phyloP scores from a whole-genome alignment of 2,329 filamentous ascomycete genomes.

The Fusarium sp. region DNA sequence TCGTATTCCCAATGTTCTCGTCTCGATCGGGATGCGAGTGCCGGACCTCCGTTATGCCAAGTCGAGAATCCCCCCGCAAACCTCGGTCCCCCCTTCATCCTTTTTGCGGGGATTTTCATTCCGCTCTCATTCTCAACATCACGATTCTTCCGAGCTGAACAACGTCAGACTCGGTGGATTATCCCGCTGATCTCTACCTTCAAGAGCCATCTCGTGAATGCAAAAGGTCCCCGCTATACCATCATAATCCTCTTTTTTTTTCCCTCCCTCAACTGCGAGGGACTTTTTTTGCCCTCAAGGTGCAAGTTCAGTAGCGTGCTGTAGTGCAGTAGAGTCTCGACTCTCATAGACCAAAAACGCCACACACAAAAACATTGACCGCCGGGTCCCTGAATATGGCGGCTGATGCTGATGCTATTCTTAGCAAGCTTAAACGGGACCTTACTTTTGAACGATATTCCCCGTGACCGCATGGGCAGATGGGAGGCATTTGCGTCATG shows the following conservation, averaged over 20 bases:
- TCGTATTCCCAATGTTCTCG: constrained; percentile 21
- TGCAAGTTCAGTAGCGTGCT: background rate
- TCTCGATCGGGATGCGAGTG: constrained; percentile 16
- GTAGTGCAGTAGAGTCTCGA: constrained; percentile 3
- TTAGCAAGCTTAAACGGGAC: constrained; percentile 1
- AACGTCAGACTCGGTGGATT: constrained; percentile 12
- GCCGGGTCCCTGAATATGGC: background rate
- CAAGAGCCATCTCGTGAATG: constrained; percentile 1
- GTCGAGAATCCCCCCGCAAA: constrained; percentile 24
- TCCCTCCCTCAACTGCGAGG: constrained; percentile 5
- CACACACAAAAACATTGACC: background rate
- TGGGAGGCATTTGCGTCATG: constrained; percentile 15
- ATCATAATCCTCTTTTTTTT: background rate
- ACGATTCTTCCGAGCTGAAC: background rate
- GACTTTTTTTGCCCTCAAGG: background rate
- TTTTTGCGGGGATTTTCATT: constrained; percentile 6
- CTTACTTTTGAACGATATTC: background rate
- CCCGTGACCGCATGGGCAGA: background rate
- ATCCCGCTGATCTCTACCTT: constrained; percentile 2
- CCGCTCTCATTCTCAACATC: background rate
- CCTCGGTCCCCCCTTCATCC: constrained; percentile 1
- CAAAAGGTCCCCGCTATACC: background rate
- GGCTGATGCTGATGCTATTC: constrained; percentile 3
- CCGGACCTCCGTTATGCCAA: constrained; percentile 11
- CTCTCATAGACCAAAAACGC: background rate